Conservation (phyloP, 163 green algal species). For the Chlorella variabilis region DNA sequence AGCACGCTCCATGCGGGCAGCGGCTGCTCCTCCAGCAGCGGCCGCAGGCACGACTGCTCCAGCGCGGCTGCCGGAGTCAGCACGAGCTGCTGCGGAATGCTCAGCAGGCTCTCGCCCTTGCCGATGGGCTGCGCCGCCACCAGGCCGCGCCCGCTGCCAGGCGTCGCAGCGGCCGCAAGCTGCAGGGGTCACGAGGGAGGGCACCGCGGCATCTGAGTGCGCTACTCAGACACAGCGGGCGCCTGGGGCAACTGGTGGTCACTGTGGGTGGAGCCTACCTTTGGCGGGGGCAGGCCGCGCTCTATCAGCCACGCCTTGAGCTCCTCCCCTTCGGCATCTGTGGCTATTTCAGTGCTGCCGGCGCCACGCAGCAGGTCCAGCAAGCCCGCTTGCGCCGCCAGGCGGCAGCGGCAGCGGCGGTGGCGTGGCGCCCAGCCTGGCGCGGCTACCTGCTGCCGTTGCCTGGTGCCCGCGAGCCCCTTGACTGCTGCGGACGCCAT, state of each 20-base stretch:
- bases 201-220: too few species aligned
- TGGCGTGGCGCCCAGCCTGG: not conserved
- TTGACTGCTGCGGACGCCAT: too few species aligned
- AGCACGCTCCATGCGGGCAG: slow-evolving; percentile 70
- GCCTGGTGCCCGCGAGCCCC: too few species aligned
- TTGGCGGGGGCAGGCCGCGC: slow-evolving; percentile 10
- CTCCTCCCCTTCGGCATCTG: not conserved
- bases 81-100: slow-evolving; percentile 47
- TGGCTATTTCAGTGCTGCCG: not conserved
- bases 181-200: not conserved
- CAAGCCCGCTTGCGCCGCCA: not conserved
- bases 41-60: slow-evolving; percentile 29
- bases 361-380: slow-evolving; percentile 1
- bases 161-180: not conserved
- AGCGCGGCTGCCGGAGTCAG: slow-evolving; percentile 51
- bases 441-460: too few species aligned
- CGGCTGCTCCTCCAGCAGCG: slow-evolving; percentile 27
- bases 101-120: slow-evolving; percentile 53
- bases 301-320: not conserved
- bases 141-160: slow-evolving; percentile 57
- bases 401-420: not conserved
- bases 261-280: too few species aligned
- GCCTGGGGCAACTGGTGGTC: too few species aligned
- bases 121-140: slow-evolving; percentile 49
- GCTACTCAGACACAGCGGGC: not conserved